A percentile compares a stretch with the other conserved stretches of the same genome.
Evolutionary conservation across 768 basidiomycete species (phyloP).

Genomic region (Leccinum variicolor): DNA sequence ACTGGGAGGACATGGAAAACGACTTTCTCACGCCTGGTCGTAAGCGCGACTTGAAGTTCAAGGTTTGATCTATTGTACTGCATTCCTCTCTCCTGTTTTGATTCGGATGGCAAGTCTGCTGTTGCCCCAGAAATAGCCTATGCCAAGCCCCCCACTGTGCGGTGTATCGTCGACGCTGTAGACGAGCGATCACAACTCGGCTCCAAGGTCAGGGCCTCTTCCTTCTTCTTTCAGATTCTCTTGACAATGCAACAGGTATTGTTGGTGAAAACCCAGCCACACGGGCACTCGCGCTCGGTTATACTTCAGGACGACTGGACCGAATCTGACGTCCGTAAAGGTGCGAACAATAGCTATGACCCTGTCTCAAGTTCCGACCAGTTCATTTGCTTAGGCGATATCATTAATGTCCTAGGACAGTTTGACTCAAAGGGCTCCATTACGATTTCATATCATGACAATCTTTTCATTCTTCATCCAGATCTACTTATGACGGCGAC

Average conservation of each 20-base stretch:
- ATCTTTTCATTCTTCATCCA: slow-evolving; percentile 85
- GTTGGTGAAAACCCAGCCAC: slow-evolving; percentile 42
- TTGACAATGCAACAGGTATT: slow-evolving; percentile 40
- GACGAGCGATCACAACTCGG: slow-evolving; percentile 29
- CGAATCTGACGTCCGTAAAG: slow-evolving; percentile 54
- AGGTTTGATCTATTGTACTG: slow-evolving; percentile 14
- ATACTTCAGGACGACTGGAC: slow-evolving; percentile 79
- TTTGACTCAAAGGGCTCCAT: slow-evolving; percentile 42
- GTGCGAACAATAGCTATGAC: slow-evolving; percentile 36
- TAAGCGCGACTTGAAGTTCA: slow-evolving; percentile 5
- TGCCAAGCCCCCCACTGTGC: slow-evolving; percentile 40
- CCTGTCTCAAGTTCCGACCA: neutral
- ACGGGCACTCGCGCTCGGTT: slow-evolving; percentile 43
- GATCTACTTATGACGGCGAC: slow-evolving; percentile 92
- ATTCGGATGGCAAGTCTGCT: slow-evolving; percentile 11
- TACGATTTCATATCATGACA: slow-evolving; percentile 55
- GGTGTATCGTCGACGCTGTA: slow-evolving; percentile 55
- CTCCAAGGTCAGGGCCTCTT: slow-evolving; percentile 17
- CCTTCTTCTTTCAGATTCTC: neutral
- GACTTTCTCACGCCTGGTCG: slow-evolving; percentile 51
- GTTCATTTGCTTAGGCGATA: slow-evolving; percentile 56
- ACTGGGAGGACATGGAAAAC: slow-evolving; percentile 56
- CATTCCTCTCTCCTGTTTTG: neutral
- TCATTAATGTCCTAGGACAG: slow-evolving; percentile 70
- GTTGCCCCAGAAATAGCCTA: slow-evolving; percentile 16